Evolutionary conservation across 345 rosid species (phyloP).

Genomic region (Murraya paniculata): DNA sequence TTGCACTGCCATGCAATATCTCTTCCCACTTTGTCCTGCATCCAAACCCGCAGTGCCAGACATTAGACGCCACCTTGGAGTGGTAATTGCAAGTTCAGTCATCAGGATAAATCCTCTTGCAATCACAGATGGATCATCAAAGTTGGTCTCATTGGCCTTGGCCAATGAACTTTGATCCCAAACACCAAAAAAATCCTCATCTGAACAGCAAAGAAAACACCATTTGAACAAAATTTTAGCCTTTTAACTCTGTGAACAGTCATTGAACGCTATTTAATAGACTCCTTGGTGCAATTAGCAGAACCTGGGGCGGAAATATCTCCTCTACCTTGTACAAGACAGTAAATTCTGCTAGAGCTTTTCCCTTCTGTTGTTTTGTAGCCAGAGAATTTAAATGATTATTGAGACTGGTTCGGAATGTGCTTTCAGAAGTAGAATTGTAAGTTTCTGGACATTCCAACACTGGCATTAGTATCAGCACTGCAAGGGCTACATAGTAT

Average conservation of each 20-base stretch:
- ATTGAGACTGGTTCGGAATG: slow-evolving; percentile 26
- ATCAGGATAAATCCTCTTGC: slow-evolving; percentile 27
- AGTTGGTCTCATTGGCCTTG: slow-evolving; percentile 24
- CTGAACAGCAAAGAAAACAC: slow-evolving; percentile 38
- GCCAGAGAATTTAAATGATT: slow-evolving; percentile 25
- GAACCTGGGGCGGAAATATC: slow-evolving; percentile 31
- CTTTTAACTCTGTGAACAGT: too few species aligned
- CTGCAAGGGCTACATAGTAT: slow-evolving; percentile 1
- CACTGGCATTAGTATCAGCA: slow-evolving; percentile 29
- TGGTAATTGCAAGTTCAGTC: slow-evolving; percentile 24
- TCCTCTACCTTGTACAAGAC: slow-evolving; percentile 41
- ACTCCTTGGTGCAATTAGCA: slow-evolving; percentile 28
- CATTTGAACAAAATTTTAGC: slow-evolving; percentile 34
- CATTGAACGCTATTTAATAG: too few species aligned
- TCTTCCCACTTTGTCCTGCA: slow-evolving; percentile 34
- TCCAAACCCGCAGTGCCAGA: slow-evolving; percentile 29
- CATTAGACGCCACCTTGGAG: slow-evolving; percentile 29
- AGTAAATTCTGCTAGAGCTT: slow-evolving; percentile 24
- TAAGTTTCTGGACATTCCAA: slow-evolving; percentile 26
- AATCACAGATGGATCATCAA: slow-evolving; percentile 32
- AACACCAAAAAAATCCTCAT: slow-evolving; percentile 27
- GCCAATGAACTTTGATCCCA: slow-evolving; percentile 34
- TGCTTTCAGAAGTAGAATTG: slow-evolving; percentile 18
- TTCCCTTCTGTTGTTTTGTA: slow-evolving; percentile 22
- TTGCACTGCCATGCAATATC: slow-evolving; percentile 50